Conservation (phyloP, 2,329 filamentous ascomycete genomes). For the Apiospora marii region DNA sequence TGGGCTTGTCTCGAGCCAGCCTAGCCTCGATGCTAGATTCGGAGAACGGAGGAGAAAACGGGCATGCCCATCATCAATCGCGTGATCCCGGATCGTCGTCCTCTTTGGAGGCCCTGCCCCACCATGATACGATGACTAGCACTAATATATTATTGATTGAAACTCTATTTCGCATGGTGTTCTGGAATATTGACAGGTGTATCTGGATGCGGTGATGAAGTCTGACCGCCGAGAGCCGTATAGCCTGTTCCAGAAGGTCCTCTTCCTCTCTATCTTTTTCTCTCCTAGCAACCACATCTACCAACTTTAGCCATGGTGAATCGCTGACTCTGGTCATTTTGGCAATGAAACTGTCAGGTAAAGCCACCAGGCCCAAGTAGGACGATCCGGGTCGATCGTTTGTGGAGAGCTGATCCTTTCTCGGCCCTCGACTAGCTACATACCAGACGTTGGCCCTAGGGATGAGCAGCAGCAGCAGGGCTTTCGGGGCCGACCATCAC, state of each 20-base stretch:
- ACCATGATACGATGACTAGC: conserved; percentile 1
- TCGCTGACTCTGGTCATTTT: not conserved
- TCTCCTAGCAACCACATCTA: not conserved
- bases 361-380: not conserved
- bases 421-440: not conserved
- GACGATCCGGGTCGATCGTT: conserved; percentile 2
- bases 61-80: not conserved
- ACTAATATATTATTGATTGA: conserved; percentile 2
- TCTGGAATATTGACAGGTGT: not conserved
- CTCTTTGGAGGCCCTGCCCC: not conserved
- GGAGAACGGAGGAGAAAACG: not conserved
- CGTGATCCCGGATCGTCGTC: conserved; percentile 6
- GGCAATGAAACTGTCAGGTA: conserved; percentile 1
- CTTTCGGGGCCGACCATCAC: not conserved
- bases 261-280: too few relatives aligned
- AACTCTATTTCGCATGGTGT: conserved; percentile 19
- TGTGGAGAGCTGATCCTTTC: not conserved
- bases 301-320: not conserved
- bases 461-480: conserved; percentile 1
- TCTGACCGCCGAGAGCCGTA: not conserved
- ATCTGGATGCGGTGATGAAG: not conserved
- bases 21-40: not conserved
- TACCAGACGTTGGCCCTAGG: conserved; percentile 6
- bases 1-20: conserved; percentile 7
- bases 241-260: not conserved